These are phyloP conservation scores for Aspergillus neoniger DNA, from an alignment of 2,329 filamentous ascomycete species.

Conservation along the genomic window DNA sequence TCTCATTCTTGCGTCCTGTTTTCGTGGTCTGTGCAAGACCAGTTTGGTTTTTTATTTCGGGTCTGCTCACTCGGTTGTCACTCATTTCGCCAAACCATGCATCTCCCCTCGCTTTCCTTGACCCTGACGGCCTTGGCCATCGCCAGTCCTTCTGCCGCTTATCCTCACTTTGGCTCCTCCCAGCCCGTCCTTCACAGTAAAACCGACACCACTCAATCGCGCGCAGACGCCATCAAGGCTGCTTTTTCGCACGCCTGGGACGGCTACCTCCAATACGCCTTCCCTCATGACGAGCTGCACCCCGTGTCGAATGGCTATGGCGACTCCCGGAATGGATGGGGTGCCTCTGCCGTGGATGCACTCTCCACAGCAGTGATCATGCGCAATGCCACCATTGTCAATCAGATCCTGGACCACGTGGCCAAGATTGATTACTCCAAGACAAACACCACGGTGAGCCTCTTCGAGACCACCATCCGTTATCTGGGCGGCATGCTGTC, in stretches of 20 bases:
- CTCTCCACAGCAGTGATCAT: conserved; percentile 79
- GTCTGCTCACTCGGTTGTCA: conserved; percentile 5
- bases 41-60: conserved; percentile 1
- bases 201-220: conserved; percentile 24
- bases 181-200: conserved; percentile 15
- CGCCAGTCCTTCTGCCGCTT: conserved; percentile 24
- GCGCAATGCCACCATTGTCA: conserved; percentile 66
- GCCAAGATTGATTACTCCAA: conserved; percentile 69
- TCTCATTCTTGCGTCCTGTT: conserved; percentile 16
- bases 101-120: conserved; percentile 26
- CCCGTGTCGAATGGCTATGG: conserved; percentile 66
- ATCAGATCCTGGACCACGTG: conserved; percentile 71
- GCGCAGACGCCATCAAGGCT: conserved; percentile 64
- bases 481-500: conserved; percentile 81
- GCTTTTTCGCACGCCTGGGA: conserved; percentile 72
- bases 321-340: conserved; percentile 81
- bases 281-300: conserved; percentile 73
- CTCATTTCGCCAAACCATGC: conserved; percentile 25
- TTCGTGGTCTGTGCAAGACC: conserved; percentile 3
- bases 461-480: conserved; percentile 90
- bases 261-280: conserved; percentile 73
- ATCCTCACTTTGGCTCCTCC: conserved; percentile 19
- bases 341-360: conserved; percentile 78
- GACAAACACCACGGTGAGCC: conserved; percentile 63
- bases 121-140: conserved; percentile 28